A percentile compares a stretch with the other conserved stretches of the same genome.
Conservation (phyloP, 495 filamentous ascomycete genomes). For the Neurospora sp. region DNA sequence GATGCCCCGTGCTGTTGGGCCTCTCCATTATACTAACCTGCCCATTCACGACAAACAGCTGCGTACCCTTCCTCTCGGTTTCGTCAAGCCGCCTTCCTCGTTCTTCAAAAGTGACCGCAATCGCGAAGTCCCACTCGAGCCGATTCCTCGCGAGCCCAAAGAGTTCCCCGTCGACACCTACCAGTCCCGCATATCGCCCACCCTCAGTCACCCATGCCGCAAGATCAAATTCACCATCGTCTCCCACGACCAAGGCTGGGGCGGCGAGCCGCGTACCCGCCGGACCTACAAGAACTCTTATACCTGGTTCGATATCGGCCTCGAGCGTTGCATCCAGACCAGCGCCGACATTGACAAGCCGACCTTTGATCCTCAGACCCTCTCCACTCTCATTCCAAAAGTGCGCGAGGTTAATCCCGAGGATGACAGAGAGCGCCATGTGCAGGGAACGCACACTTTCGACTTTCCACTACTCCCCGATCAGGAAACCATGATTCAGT, state of each 20-base stretch:
- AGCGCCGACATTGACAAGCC: neutral
- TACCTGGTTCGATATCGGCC: conserved; percentile 63
- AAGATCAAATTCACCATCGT: conserved; percentile 55
- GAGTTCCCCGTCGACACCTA: conserved; percentile 24
- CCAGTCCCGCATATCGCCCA: conserved; percentile 17
- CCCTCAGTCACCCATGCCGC: conserved; percentile 35
- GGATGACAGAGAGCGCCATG: neutral
- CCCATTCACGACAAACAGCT: conserved; percentile 17
- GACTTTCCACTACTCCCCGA: conserved; percentile 32
- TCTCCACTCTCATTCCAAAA: neutral
- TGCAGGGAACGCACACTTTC: conserved; percentile 6
- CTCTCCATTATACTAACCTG: neutral
- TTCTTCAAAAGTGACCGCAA: conserved; percentile 1
- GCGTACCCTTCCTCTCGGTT: conserved; percentile 31
- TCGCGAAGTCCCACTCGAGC: neutral
- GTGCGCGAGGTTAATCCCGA: conserved; percentile 11
- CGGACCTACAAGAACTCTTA: conserved; percentile 47
- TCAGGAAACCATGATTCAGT: conserved; percentile 38
- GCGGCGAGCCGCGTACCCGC: conserved; percentile 19
- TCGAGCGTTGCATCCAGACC: conserved; percentile 29
- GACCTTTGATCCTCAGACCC: neutral
- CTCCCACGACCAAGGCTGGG: conserved; percentile 60
- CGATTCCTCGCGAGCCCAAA: conserved; percentile 6
- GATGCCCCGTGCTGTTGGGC: neutral
- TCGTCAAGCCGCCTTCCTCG: conserved; percentile 18